Conservation (phyloP, 2,329 filamentous ascomycete genomes). For the Cercospora citrullina region DNA sequence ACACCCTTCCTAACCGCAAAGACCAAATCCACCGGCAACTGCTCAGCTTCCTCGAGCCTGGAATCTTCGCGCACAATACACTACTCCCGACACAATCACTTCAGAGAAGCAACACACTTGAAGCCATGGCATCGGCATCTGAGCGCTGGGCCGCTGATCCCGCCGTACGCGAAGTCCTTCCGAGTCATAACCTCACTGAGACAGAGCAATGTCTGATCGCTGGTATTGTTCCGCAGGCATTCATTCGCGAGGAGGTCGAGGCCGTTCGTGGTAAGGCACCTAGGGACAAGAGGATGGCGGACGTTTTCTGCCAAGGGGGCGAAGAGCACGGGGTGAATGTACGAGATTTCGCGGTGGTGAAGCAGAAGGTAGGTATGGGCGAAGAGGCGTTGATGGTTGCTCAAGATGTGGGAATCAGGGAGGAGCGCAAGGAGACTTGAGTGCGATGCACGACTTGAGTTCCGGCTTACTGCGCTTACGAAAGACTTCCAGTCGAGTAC, state of each 20-base stretch:
- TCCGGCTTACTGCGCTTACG: neutral
- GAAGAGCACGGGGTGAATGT: constrained; percentile 1
- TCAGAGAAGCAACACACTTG: neutral
- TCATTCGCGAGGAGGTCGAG: neutral
- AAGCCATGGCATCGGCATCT: neutral
- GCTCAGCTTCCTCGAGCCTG: constrained; percentile 6
- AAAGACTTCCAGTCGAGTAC: neutral
- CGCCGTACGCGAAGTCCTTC: neutral
- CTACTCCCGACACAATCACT: constrained; percentile 2
- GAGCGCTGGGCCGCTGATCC: constrained; percentile 7
- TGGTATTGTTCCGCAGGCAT: neutral
- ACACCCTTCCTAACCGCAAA: neutral
- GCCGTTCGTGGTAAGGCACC: neutral
- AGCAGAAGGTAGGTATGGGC: neutral
- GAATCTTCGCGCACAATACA: constrained; percentile 11
- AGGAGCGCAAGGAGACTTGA: neutral
- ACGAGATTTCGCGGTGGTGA: neutral
- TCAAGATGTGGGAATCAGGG: neutral
- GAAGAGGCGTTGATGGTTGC: neutral
- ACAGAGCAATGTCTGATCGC: neutral
- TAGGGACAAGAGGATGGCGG: neutral
- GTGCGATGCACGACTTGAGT: neutral
- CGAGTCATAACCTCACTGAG: neutral
- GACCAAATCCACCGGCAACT: neutral
- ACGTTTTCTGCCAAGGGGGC: neutral